Evolutionary conservation across 805 yeast genomes (phyloP).

Genomic region (Metschnikowia rubicola): DNA sequence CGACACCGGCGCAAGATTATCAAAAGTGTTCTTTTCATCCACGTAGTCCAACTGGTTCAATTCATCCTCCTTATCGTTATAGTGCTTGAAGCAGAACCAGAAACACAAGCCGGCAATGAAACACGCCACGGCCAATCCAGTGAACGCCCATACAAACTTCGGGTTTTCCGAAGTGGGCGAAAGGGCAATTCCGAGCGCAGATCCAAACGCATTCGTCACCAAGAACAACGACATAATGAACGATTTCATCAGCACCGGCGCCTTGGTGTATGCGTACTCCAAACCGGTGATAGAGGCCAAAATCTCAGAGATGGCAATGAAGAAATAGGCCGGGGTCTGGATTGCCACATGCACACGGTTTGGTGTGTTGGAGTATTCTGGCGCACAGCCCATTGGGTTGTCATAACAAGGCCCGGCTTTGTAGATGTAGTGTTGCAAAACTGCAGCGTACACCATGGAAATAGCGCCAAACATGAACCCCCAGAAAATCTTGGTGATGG

Average conservation of each 20-base stretch:
- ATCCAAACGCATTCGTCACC: conserved; percentile 71
- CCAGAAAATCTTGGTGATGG: conserved; percentile 65
- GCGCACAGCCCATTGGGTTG: conserved; percentile 53
- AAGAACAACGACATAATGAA: conserved; percentile 64
- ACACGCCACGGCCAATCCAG: conserved; percentile 59
- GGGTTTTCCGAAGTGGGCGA: conserved; percentile 68
- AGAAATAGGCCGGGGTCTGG: conserved; percentile 68
- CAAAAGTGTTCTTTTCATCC: conserved; percentile 9
- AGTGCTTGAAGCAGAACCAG: conserved; percentile 56
- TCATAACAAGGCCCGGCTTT: conserved; percentile 71
- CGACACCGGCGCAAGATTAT: conserved; percentile 10
- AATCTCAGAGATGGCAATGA: conserved; percentile 73
- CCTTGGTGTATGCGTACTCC: conserved; percentile 82
- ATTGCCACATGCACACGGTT: conserved; percentile 63
- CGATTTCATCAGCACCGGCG: conserved; percentile 67
- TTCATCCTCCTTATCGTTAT: conserved; percentile 55
- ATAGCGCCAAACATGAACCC: conserved; percentile 66
- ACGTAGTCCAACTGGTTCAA: conserved; percentile 49
- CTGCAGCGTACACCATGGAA: conserved; percentile 74
- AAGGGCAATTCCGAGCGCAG: conserved; percentile 72
- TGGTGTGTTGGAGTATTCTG: conserved; percentile 35
- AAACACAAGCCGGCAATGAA: conserved; percentile 56
- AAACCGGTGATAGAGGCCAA: conserved; percentile 78
- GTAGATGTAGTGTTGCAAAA: conserved; percentile 68
- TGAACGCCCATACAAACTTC: conserved; percentile 64